Evolutionary conservation across 495 filamentous ascomycete genomes (phyloP), one percentile per base, ranked within the genome.

Genomic region (Staphylotrichum longicolle): DNA sequence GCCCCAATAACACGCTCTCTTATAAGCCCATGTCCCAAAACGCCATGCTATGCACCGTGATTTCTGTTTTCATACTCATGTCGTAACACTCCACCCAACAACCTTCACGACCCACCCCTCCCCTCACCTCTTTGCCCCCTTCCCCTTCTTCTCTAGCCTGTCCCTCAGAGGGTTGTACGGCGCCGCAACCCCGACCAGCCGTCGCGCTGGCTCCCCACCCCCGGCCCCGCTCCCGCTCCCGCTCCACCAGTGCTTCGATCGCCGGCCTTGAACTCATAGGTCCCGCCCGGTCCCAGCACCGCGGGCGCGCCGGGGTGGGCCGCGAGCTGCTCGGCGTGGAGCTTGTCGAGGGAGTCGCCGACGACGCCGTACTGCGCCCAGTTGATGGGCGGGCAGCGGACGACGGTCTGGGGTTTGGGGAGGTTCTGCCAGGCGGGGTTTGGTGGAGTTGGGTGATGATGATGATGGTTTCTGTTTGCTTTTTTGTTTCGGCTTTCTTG

Each of bases 311-410:
- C 88, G 14, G 81, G 32, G 73, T 76, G 0, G 91, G 91, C 79
- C 53, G 74, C 73, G 35, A 83, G 65, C 73, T 95, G 90, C 73
- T 94, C 88, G 58, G 84, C 81, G 75, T 96, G 92, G 65, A 96
- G 78, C 72, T 86, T 88, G 70, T 96, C 90, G 48, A 96, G 75
- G 10, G 88, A 80, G 58, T 89, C 87, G 33, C 91, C 91, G 1
- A 91, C 85, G 15, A 96, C 79, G 60, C 87, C 88, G 70, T 96
- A 96, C 70, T 95, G 91, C 6, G 84, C 83, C 92, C 92, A 96
- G 76, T 95, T 95, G 61, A 96, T 83, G 3, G 90, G 86, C 32
- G 92, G 92, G 77, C 85, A 88, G 40, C 91, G 87, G 8, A 94
- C 84, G 3, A 96, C 77, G 65, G 86, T 91, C 75, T 96, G 92